Conservation (phyloP, 306 rosid genomes). For the Rosa persica region DNA sequence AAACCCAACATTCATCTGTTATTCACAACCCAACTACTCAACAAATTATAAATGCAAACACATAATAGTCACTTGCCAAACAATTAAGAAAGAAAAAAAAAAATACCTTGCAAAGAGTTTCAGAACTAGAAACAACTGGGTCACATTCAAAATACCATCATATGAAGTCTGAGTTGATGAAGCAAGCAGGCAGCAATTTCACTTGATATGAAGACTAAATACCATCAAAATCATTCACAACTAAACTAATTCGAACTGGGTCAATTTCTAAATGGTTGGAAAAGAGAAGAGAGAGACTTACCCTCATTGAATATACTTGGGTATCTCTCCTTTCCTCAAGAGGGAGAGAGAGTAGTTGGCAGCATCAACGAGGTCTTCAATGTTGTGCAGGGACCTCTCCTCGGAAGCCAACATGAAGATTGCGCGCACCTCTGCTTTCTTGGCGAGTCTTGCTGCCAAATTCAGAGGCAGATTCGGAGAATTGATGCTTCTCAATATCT, state of each 20-base stretch:
- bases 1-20: neutral
- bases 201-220: no score
- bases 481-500: slow-evolving; percentile 66
- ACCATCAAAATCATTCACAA: neutral
- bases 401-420: slow-evolving; percentile 79
- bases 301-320: slow-evolving; percentile 25
- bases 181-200: no score
- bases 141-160: neutral
- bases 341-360: slow-evolving; percentile 80
- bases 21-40: neutral
- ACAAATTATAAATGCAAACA: neutral
- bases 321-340: slow-evolving; percentile 11
- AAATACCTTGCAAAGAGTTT: neutral
- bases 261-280: neutral
- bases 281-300: neutral
- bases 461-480: slow-evolving; percentile 62
- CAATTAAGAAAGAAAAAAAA: neutral
- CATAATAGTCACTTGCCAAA: neutral
- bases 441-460: slow-evolving; percentile 64
- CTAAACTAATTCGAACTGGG: neutral
- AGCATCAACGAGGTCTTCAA: slow-evolving; percentile 68
- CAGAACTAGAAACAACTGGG: neutral
- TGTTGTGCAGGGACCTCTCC: slow-evolving; percentile 75
- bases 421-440: slow-evolving; percentile 54
- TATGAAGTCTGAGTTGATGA: no score